These are phyloP conservation scores for Eremochloa ophiuroides DNA, from an alignment of 176 grass and related monocot genomes.

Conservation along the genomic window DNA sequence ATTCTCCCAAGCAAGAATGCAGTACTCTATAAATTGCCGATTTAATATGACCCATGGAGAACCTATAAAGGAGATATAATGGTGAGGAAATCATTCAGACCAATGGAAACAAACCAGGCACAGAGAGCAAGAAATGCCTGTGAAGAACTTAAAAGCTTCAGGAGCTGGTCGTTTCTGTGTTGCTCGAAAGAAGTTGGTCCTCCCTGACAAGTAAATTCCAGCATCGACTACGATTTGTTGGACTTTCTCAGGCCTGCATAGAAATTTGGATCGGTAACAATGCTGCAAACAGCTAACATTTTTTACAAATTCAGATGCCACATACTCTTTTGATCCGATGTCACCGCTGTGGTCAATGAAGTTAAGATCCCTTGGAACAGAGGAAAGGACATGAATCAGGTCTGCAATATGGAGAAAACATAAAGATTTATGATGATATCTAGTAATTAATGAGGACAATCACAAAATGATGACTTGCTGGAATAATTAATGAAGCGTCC, in stretches of 20 bases:
- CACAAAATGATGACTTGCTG: not conserved
- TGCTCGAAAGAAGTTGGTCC: slow-evolving; percentile 80
- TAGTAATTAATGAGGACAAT: not conserved
- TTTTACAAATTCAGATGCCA: slow-evolving; percentile 8
- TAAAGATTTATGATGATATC: not conserved
- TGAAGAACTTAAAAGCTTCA: slow-evolving; percentile 93
- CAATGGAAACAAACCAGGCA: slow-evolving; percentile 21
- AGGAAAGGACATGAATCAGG: slow-evolving; percentile 66
- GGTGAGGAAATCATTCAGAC: slow-evolving; percentile 19
- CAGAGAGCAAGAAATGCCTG: slow-evolving; percentile 53
- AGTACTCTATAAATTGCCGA: slow-evolving; percentile 75
- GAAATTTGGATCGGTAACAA: slow-evolving; percentile 18
- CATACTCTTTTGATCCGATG: slow-evolving; percentile 69
- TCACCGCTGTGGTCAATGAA: slow-evolving; percentile 84
- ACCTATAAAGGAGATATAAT: slow-evolving; percentile 37
- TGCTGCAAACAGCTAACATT: not conserved
- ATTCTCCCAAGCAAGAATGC: slow-evolving; percentile 82
- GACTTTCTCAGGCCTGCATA: slow-evolving; percentile 67
- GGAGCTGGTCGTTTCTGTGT: slow-evolving; percentile 68
- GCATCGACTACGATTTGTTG: slow-evolving; percentile 95
- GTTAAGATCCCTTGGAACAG: slow-evolving; percentile 63
- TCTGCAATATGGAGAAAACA: slow-evolving; percentile 41
- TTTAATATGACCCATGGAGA: slow-evolving; percentile 79
- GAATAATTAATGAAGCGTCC: not conserved
- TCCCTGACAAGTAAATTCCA: slow-evolving; percentile 87